Conservation (phyloP, 768 basidiomycete genomes). For the Kwoniella bestiolae region DNA sequence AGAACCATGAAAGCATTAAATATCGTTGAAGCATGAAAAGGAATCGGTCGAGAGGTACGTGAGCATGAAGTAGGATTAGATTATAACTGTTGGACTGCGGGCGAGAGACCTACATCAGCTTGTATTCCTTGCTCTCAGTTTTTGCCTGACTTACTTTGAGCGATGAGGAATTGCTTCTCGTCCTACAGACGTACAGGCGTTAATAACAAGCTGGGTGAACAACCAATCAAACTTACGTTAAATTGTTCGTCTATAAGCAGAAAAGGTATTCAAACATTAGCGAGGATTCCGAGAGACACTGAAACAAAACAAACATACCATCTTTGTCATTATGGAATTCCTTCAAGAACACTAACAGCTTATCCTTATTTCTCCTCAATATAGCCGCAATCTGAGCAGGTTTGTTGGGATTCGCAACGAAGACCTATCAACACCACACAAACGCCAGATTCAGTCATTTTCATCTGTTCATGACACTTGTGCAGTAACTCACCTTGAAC, state of each 20-base stretch:
- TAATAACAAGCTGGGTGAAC: conserved; percentile 11
- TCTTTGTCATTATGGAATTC: conserved; percentile 98
- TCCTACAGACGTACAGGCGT: conserved; percentile 61
- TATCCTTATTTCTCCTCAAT: conserved; percentile 89
- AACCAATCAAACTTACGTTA: conserved; percentile 63
- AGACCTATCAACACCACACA: conserved; percentile 66
- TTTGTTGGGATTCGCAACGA: conserved; percentile 99
- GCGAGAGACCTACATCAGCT: conserved; percentile 1
- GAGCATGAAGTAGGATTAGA: background rate
- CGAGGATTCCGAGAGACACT: conserved; percentile 13
- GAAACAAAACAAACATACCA: conserved; percentile 60
- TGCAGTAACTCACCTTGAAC: conserved; percentile 93
- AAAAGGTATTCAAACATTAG: conserved; percentile 1
- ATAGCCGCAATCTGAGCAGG: conserved; percentile 92
- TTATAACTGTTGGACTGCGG: conserved; percentile 32
- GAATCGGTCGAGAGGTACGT: background rate
- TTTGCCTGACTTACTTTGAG: conserved; percentile 64
- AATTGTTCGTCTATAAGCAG: conserved; percentile 81
- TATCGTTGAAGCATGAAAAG: background rate
- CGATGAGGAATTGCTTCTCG: conserved; percentile 95
- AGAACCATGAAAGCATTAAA: background rate
- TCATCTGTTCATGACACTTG: no score
- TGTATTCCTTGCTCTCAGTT: background rate
- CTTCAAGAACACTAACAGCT: conserved; percentile 83
- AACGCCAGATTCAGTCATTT: background rate